Base-by-base conservation (phyloP, 106 monocot species). In the Dactylorhiza incarnata region DNA sequence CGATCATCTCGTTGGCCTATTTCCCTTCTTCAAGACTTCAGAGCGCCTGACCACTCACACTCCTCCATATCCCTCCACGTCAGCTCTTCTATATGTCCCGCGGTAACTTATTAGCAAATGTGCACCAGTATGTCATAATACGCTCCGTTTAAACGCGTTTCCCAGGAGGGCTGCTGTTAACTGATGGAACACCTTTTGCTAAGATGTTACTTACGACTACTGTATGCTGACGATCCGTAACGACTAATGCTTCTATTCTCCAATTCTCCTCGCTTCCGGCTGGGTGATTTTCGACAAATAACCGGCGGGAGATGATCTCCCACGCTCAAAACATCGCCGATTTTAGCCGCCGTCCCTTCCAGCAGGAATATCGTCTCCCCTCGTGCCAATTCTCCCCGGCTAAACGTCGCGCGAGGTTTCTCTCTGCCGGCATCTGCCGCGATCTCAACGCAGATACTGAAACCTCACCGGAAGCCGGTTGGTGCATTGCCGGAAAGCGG, bases 301-400 rank as follows among this genome's bases (percentile, higher is more conserved):
- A 15, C 24, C 69, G 77, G 54, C n/a, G 55, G 24, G 74, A 75
- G 48, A 86, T 83, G 83, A 44, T 78, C 24, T 3, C 76, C 71
- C 82, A 66, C 67, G 75, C 58, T 70, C 84, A 84, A 77, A 56
- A 45, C 49, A 20, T 74, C 75, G 75, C 43, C 79, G 75, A 75
- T 52, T 72, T 75, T 48, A 75, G 23, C 75, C 71, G 11, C 47
- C 13, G 5, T 59, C 58, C 7, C 8, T 59, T 6, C 22, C 17
- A 37, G 45, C 12, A 49, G 46, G 73, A 44, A 44, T 49, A 16
- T 9, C 15, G 6, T 65, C 72, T 45, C 48, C 52, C 19, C 14
- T 17, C 67, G 17, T 46, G 50, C 66, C 72, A 48, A 17, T 23
- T 61, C 82, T 45, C 48, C 49, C 73, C 73, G 13, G 69, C 55